A percentile compares a stretch with the other conserved stretches of the same genome.
Evolutionary conservation across 768 basidiomycete genomes (phyloP).

Genomic region (Hericium coralloides): DNA sequence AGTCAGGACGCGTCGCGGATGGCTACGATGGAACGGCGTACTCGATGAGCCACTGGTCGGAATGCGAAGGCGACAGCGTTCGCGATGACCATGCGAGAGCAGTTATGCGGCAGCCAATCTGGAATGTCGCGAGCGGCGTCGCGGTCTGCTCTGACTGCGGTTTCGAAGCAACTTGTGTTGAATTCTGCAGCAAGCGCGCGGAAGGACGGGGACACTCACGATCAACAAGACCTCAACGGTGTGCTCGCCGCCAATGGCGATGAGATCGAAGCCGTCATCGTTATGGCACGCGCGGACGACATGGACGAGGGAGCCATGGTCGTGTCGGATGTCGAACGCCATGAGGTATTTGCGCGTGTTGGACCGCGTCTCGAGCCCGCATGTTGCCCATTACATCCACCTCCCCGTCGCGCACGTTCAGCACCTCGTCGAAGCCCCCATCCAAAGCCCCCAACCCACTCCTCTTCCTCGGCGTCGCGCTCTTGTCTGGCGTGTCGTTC

Average conservation of each 20-base stretch:
- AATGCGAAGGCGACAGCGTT: constrained; percentile 54
- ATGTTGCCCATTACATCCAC: background rate
- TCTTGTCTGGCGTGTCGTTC: constrained; percentile 51
- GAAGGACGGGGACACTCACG: constrained; percentile 30
- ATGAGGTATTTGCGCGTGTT: constrained; percentile 22
- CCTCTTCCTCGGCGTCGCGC: constrained; percentile 46
- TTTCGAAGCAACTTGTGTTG: constrained; percentile 1
- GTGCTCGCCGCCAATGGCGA: constrained; percentile 69
- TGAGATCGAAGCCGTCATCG: constrained; percentile 56
- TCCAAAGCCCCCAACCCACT: constrained; percentile 50
- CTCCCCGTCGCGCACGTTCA: background rate
- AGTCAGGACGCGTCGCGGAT: background rate
- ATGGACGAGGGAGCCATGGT: constrained; percentile 52
- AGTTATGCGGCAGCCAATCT: constrained; percentile 62
- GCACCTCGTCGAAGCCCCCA: background rate
- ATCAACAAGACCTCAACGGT: constrained; percentile 62
- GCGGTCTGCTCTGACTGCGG: constrained; percentile 34
- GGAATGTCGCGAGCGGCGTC: constrained; percentile 56
- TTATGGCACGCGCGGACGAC: constrained; percentile 54
- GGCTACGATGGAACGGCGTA: constrained; percentile 21
- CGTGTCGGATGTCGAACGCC: constrained; percentile 41
- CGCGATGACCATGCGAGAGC: constrained; percentile 73
- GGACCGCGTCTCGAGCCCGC: background rate
- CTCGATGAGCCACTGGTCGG: constrained; percentile 68
- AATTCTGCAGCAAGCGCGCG: constrained; percentile 4